Conservation (phyloP, 352 stramenopile genomes). For the Globisporangium carolinianum region DNA sequence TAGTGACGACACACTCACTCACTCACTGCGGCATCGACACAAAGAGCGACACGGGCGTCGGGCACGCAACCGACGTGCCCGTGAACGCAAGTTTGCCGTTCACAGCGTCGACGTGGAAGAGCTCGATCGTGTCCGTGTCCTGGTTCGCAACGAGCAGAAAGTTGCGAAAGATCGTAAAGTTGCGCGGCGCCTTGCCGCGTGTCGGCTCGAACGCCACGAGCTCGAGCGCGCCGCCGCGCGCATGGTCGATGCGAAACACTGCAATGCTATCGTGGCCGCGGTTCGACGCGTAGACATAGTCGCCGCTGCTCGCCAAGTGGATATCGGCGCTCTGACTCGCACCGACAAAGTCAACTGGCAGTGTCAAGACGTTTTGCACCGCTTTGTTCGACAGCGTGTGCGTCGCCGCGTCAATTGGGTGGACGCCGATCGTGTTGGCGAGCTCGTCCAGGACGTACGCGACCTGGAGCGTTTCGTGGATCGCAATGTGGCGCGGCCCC, state of each 20-base stretch:
- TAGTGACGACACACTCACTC: too few relatives aligned
- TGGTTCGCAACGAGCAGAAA: conserved; percentile 42
- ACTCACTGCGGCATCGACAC: not conserved
- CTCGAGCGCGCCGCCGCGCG: conserved; percentile 14
- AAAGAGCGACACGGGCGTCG: conserved; percentile 36
- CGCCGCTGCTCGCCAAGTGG: conserved; percentile 26
- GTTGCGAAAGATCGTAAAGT: conserved; percentile 23
- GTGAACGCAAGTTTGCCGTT: conserved; percentile 28
- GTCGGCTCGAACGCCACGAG: conserved; percentile 21
- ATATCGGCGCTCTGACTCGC: conserved; percentile 23
- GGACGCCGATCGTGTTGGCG: conserved; percentile 53
- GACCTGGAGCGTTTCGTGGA: conserved; percentile 41
- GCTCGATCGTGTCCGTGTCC: conserved; percentile 35
- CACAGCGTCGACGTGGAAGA: conserved; percentile 30
- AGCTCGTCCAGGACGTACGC: conserved; percentile 73
- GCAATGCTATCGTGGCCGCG: conserved; percentile 36
- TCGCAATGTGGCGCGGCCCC: conserved; percentile 70
- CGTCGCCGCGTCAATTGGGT: conserved; percentile 35
- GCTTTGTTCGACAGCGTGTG: conserved; percentile 34
- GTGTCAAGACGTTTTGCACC: conserved; percentile 58
- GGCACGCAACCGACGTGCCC: conserved; percentile 19
- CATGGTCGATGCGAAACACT: conserved; percentile 20
- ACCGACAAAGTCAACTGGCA: conserved; percentile 38
- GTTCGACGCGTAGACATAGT: conserved; percentile 42
- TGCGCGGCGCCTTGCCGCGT: conserved; percentile 25